phyloP scores from a whole-genome alignment of 2,329 filamentous ascomycete species.

The Phialemonium atrogriseum region DNA sequence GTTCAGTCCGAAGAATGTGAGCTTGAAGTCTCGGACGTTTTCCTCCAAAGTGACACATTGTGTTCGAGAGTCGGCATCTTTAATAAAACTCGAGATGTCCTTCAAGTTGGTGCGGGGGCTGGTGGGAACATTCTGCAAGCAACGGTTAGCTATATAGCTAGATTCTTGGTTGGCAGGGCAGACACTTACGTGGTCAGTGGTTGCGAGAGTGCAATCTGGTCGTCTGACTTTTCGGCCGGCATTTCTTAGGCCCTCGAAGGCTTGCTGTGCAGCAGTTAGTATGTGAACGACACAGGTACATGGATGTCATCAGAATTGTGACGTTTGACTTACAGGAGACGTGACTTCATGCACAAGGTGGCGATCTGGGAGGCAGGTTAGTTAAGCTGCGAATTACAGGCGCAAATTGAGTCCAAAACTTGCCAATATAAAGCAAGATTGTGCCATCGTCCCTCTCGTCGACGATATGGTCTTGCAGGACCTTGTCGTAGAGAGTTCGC shows the following conservation, averaged over 20 bases:
- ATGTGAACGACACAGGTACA: background rate
- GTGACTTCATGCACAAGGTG: constrained; percentile 98
- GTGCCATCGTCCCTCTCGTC: constrained; percentile 94
- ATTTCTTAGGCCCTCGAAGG: constrained; percentile 91
- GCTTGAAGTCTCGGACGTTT: constrained; percentile 91
- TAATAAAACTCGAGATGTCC: constrained; percentile 86
- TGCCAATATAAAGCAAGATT: constrained; percentile 86
- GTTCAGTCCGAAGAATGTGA: constrained; percentile 94
- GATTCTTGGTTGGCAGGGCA: constrained; percentile 4
- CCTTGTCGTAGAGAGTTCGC: constrained; percentile 94
- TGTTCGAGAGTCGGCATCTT: constrained; percentile 85
- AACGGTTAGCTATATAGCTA: too few species aligned
- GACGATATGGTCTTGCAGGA: constrained; percentile 88
- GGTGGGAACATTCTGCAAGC: constrained; percentile 91
- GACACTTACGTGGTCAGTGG: constrained; percentile 81
- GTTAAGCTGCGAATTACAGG: constrained; percentile 3
- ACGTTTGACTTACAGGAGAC: constrained; percentile 61
- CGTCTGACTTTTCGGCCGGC: constrained; percentile 80
- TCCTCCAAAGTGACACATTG: constrained; percentile 96
- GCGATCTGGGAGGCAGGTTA: constrained; percentile 50
- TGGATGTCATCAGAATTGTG: background rate
- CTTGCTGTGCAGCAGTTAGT: constrained; percentile 56
- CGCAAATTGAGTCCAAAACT: constrained; percentile 25
- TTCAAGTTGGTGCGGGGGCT: constrained; percentile 86
- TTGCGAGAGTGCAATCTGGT: constrained; percentile 93